A percentile compares a stretch with the other conserved stretches of the same genome.
These are phyloP conservation scores for Emydomyces testavorans DNA, from an alignment of 2,329 filamentous ascomycete genomes.

Conservation along the genomic window DNA sequence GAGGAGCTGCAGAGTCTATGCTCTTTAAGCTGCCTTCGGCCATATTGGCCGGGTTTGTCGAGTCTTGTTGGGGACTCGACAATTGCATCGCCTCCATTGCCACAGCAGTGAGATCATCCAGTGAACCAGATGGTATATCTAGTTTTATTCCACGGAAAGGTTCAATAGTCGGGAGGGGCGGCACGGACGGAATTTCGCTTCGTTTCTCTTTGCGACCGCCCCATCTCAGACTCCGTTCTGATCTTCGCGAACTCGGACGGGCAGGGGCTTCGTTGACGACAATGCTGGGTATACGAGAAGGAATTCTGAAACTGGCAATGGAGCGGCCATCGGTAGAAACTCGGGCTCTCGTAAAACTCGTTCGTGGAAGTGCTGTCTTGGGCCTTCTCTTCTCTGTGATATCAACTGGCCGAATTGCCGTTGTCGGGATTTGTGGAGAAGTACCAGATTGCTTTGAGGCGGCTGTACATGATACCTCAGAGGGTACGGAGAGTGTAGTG, in stretches of 20 bases:
- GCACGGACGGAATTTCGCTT: conserved; percentile 23
- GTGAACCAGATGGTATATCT: conserved; percentile 44
- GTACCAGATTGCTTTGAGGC: background rate
- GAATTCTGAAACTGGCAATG: conserved; percentile 22
- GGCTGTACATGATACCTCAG: background rate
- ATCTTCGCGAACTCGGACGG: conserved; percentile 35
- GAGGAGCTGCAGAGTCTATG: conserved; percentile 14
- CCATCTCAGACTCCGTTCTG: conserved; percentile 31
- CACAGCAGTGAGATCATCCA: conserved; percentile 43
- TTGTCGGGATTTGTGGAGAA: conserved; percentile 1
- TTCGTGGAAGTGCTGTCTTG: conserved; percentile 5
- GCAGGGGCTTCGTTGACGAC: conserved; percentile 27
- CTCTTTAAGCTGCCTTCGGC: background rate
- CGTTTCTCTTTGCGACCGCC: conserved; percentile 21
- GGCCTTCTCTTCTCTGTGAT: conserved; percentile 1
- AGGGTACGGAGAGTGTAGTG: background rate
- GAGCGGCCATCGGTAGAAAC: conserved; percentile 18
- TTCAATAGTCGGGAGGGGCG: conserved; percentile 17
- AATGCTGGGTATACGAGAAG: conserved; percentile 33
- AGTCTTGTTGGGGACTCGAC: background rate
- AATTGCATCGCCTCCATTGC: conserved; percentile 28
- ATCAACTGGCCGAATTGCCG: background rate
- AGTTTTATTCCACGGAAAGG: conserved; percentile 42
- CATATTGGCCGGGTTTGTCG: background rate
- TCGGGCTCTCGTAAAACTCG: conserved; percentile 8